Base-by-base conservation (phyloP, 2,329 filamentous ascomycete genomes). In the Atkinsonella hypoxylon region DNA sequence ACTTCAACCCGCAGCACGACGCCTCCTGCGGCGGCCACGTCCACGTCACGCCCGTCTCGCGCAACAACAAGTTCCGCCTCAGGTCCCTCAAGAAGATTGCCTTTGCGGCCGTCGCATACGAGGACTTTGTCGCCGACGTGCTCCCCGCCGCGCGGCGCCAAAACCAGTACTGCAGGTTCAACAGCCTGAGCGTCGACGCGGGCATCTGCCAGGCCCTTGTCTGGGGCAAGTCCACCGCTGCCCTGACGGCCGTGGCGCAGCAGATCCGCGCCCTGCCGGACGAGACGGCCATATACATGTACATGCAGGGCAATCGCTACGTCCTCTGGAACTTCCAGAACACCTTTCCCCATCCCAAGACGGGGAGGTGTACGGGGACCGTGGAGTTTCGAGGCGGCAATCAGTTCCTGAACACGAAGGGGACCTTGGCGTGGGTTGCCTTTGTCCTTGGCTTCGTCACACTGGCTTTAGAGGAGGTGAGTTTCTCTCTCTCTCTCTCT, bases 271-370 rank as follows among this genome's bases (percentile, higher is more conserved):
- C 57, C 6, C 52, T 50, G 34, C 49, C 51, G 22, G 56, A 52
- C 13, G 66, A 67, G 57, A 56, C 48, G 22, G 63, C 66, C 11
- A 52, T 69, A 41, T 67, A 57, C 55, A 57, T 59, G 32, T 67
- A 69, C 57, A 68, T 69, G 63, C 67, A 69, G 57, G 65, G 62
- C 9, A 64, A 62, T 53, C 62, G 67, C 17, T 68, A 69, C 50
- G 67, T 69, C 11, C 54, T 69, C 38, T 69, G 67, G 67, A 68
- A 69, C 48, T 69, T 70, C 45, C 62, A 68, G 50, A 69, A 69
- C 53, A 65, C 66, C 52, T 66, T 66, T 47, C 61, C 65, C 1
- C 62, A 63, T 48, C 64, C 64, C 42, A 68, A 64, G 60, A 67
- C 63, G 39, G 65, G 64, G 6, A 54, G 62, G 42, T 68, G 64